These are phyloP conservation scores for Aphanomyces astaci DNA, from an alignment of 352 stramenopile species.

Conservation along the genomic window DNA sequence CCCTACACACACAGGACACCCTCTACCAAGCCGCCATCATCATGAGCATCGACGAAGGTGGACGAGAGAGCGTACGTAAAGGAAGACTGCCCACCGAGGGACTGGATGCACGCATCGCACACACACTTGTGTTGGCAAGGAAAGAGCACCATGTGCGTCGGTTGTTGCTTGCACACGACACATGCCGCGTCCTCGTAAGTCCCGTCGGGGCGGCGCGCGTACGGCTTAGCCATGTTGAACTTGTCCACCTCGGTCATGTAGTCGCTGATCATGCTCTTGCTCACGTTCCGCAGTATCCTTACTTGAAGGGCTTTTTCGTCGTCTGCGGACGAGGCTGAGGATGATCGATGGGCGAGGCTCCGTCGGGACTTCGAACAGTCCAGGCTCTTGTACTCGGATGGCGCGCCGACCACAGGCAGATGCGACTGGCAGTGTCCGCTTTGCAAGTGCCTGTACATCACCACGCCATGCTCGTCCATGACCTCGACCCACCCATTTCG, in stretches of 20 bases:
- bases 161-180: constrained; percentile 35
- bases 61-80: constrained; percentile 31
- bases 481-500: constrained; percentile 10
- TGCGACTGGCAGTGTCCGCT: constrained; percentile 17
- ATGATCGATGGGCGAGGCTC: background rate
- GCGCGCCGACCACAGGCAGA: background rate
- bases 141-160: constrained; percentile 43
- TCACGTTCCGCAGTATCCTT: background rate
- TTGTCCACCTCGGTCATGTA: constrained; percentile 45
- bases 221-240: constrained; percentile 45
- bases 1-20: constrained; percentile 52
- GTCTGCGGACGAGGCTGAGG: background rate
- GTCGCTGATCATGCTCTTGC: constrained; percentile 38
- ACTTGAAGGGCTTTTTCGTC: background rate
- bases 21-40: constrained; percentile 26
- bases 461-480: background rate
- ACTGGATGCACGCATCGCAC: constrained; percentile 43
- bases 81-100: constrained; percentile 19
- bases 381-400: background rate
- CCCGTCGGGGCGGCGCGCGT: constrained; percentile 38
- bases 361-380: background rate
- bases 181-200: constrained; percentile 38
- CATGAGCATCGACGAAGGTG: constrained; percentile 10
- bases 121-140: constrained; percentile 61
- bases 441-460: background rate